Conservation (phyloP, 352 stramenopile genomes). For the Phytophthora pinifolia region DNA sequence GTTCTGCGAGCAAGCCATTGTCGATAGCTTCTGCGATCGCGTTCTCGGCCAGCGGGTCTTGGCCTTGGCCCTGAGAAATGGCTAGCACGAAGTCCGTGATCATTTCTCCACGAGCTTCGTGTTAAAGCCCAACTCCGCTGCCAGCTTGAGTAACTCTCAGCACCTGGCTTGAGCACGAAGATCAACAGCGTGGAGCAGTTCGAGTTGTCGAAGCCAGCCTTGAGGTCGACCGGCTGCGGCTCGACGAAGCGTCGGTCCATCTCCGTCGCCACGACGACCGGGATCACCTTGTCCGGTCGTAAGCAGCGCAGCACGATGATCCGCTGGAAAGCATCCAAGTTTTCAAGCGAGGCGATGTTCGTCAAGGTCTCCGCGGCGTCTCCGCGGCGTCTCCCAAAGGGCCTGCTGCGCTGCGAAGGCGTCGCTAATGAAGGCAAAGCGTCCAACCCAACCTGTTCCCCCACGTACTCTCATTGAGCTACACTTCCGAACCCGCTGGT, state of each 20-base stretch:
- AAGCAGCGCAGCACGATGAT: slow-evolving; percentile 92
- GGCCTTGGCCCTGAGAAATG: slow-evolving; percentile 94
- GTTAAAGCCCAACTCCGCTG: slow-evolving; percentile 88
- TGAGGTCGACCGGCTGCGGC: slow-evolving; percentile 92
- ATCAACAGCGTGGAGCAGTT: slow-evolving; percentile 94
- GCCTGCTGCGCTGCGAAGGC: slow-evolving; percentile 51
- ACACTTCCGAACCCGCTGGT: slow-evolving; percentile 53
- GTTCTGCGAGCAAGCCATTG: slow-evolving; percentile 94
- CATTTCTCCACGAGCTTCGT: slow-evolving; percentile 93
- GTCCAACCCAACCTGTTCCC: slow-evolving; percentile 77
- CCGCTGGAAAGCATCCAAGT: slow-evolving; percentile 87
- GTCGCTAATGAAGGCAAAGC: slow-evolving; percentile 58
- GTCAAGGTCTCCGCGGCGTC: slow-evolving; percentile 76
- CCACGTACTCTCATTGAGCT: slow-evolving; percentile 91
- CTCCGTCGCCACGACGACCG: slow-evolving; percentile 83
- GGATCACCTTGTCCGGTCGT: slow-evolving; percentile 92
- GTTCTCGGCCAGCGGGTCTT: slow-evolving; percentile 91
- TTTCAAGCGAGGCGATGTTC: slow-evolving; percentile 47
- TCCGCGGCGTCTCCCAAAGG: slow-evolving; percentile 77
- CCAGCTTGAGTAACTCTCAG: slow-evolving; percentile 94
- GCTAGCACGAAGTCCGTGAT: no score
- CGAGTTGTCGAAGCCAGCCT: slow-evolving; percentile 91
- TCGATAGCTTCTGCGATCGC: slow-evolving; percentile 92
- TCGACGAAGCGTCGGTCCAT: slow-evolving; percentile 94
- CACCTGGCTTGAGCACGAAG: slow-evolving; percentile 94